A percentile compares a stretch with the other conserved stretches of the same genome.
Evolutionary conservation across 345 rosid genomes (phyloP).

Genomic region (Clarkia xantiana): DNA sequence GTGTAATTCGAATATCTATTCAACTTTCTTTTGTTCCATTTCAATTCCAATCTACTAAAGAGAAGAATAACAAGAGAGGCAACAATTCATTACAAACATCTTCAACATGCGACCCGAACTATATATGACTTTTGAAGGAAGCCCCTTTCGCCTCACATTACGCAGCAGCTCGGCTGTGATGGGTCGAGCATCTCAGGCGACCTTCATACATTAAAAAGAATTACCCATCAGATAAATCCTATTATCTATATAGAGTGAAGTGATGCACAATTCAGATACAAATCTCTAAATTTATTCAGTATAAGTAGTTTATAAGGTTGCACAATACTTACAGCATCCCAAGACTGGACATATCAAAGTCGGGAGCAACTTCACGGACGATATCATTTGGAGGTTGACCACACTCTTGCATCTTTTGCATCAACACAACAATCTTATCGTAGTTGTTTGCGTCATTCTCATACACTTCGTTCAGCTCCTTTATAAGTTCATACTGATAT

Average conservation of each 20-base stretch:
- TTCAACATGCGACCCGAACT: no score
- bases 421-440: slow-evolving; percentile 71
- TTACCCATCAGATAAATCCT: no score
- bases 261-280: no score
- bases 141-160: slow-evolving; percentile 35
- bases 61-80: no score
- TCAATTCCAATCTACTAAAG: no score
- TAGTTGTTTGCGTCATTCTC: slow-evolving; percentile 65
- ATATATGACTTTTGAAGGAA: no score
- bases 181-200: slow-evolving; percentile 54
- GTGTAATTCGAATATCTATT: no score
- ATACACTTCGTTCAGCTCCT: slow-evolving; percentile 67
- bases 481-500: slow-evolving; percentile 61
- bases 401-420: slow-evolving; percentile 99
- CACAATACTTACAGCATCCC: slow-evolving; percentile 64
- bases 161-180: slow-evolving; percentile 57
- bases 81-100: no score
- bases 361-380: slow-evolving; percentile 82
- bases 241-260: no score
- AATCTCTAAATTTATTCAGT: no score
- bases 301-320: no score
- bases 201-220: slow-evolving; percentile 18
- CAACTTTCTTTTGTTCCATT: no score
- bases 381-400: slow-evolving; percentile 97
- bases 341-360: slow-evolving; percentile 60